Percentiles rank a stretch among this genome's conserved stretches.
phyloP scores from a whole-genome alignment of 1,139 yeast genomes.

The Hemisphaericaspora subhashii region DNA sequence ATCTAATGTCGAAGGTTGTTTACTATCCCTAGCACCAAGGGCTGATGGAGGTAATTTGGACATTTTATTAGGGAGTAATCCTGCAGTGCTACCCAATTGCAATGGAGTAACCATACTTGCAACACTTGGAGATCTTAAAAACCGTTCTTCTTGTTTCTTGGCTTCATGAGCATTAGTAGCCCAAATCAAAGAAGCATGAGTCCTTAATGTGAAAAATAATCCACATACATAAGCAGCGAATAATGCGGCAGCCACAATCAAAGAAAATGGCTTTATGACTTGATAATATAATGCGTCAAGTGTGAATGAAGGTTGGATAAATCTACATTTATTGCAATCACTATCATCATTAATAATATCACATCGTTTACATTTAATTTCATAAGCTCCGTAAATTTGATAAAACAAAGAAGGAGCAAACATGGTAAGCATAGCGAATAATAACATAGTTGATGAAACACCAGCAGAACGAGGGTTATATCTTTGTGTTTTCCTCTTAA shows the following conservation, averaged over 20 bases:
- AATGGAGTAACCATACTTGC: conserved; percentile 31
- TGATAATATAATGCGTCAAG: conserved; percentile 63
- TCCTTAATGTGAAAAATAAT: conserved; percentile 85
- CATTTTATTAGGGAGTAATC: conserved; percentile 9
- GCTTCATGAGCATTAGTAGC: conserved; percentile 52
- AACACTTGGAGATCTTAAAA: conserved; percentile 33
- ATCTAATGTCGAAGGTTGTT: conserved; percentile 2
- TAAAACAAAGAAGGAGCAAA: conserved; percentile 91
- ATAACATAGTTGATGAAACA: conserved; percentile 91
- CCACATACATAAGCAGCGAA: conserved; percentile 90
- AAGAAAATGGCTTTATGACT: conserved; percentile 77
- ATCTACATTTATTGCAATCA: conserved; percentile 72
- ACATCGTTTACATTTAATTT: conserved; percentile 65
- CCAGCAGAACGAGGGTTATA: conserved; percentile 97
- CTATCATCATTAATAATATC: conserved; percentile 19
- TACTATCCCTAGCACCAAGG: conserved; percentile 10
- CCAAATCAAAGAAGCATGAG: conserved; percentile 98
- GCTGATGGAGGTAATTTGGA: conserved; percentile 15
- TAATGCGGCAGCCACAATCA: conserved; percentile 75
- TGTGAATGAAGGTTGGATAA: conserved; percentile 71
- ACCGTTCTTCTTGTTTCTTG: conserved; percentile 22
- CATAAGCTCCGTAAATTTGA: conserved; percentile 88
- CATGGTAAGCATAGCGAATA: conserved; percentile 88
- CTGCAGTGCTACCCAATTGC: conserved; percentile 20
- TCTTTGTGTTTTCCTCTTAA: conserved; percentile 86